Conservation (phyloP, 176 grass and related monocot species). For the Areca catechu region DNA sequence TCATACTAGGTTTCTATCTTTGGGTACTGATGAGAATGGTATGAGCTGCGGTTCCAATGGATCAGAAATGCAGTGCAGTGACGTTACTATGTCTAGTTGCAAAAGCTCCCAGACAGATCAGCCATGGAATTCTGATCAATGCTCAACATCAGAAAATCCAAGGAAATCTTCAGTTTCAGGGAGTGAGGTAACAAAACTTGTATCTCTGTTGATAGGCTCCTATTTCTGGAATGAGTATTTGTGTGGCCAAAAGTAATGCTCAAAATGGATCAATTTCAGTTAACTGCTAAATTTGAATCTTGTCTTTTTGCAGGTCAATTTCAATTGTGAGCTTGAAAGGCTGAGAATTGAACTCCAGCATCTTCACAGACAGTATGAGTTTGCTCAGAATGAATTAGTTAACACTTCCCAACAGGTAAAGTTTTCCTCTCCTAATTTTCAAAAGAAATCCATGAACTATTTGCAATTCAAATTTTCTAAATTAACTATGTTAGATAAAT, state of each 20-base stretch:
- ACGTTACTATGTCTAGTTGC: neutral
- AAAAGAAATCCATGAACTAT: neutral
- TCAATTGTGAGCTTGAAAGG: constrained; percentile 46
- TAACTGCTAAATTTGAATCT: neutral
- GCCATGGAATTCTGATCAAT: neutral
- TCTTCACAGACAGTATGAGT: constrained; percentile 22
- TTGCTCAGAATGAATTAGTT: constrained; percentile 27
- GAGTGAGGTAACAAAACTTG: constrained; percentile 3
- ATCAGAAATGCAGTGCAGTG: constrained; percentile 2
- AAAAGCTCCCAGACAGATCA: constrained; percentile 8
- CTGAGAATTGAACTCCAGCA: constrained; percentile 37
- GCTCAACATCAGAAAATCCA: constrained; percentile 1
- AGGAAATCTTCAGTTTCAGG: neutral
- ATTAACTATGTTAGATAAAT: constrained; percentile 19
- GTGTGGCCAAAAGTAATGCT: no score
- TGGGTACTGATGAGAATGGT: neutral
- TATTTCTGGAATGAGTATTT: no score
- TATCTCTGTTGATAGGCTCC: no score
- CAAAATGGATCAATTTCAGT: no score
- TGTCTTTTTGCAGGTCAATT: constrained; percentile 29
- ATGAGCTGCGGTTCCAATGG: neutral
- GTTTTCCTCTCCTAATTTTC: constrained; percentile 6
- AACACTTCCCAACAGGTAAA: constrained; percentile 30
- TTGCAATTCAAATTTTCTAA: constrained; percentile 1
- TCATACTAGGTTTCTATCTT: neutral